Evolutionary conservation across 2,329 filamentous ascomycete species (phyloP).

Genomic region (Sporothrix humicola): DNA sequence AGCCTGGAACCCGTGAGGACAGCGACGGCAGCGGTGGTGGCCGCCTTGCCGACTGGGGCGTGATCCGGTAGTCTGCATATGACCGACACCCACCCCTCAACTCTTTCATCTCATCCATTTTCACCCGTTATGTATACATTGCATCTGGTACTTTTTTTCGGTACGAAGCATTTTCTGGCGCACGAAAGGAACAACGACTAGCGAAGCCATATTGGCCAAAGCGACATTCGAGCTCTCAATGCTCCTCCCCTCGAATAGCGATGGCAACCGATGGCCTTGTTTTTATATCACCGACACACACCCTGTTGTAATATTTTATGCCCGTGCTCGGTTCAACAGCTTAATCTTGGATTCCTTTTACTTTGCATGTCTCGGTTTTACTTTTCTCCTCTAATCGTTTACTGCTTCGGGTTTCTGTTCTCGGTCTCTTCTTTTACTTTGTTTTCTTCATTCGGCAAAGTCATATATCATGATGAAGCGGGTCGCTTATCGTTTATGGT

Average conservation of each 20-base stretch:
- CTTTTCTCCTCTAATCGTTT: neutral
- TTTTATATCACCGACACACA: neutral
- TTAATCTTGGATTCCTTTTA: neutral
- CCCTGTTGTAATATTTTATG: neutral
- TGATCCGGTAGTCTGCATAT: slow-evolving; percentile 68
- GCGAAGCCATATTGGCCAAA: neutral
- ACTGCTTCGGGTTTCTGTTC: neutral
- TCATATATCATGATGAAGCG: slow-evolving; percentile 27
- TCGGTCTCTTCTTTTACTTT: neutral
- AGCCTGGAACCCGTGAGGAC: slow-evolving; percentile 73
- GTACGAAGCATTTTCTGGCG: slow-evolving; percentile 25
- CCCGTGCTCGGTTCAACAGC: neutral
- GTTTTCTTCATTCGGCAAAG: slow-evolving; percentile 18
- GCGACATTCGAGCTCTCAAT: neutral
- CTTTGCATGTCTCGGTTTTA: neutral
- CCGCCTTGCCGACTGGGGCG: slow-evolving; percentile 77
- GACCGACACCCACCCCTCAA: neutral
- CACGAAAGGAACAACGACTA: slow-evolving; percentile 5
- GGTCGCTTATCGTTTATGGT: neutral
- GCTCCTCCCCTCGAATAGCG: slow-evolving; percentile 5
- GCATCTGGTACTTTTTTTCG: neutral
- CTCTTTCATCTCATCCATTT: slow-evolving; percentile 22
- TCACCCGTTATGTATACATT: slow-evolving; percentile 15
- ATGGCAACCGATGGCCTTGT: neutral
- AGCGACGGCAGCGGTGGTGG: slow-evolving; percentile 60